Evolutionary conservation across 2,329 filamentous ascomycete genomes (phyloP), one percentile per base, ranked within the genome.

Genomic region (Emmonsiellopsis sp.): DNA sequence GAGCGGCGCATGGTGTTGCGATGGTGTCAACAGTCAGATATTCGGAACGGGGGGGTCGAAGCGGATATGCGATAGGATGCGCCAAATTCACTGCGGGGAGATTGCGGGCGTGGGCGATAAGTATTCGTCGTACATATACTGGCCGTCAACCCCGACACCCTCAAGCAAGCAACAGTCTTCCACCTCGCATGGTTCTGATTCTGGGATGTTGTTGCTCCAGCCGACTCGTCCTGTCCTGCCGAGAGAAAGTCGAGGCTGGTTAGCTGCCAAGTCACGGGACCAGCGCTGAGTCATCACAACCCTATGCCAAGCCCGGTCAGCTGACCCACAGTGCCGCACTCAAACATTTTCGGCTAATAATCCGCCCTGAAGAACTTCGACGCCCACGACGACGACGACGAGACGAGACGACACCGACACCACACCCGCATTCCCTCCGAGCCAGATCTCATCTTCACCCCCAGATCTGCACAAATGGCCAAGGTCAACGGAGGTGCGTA

Each of bases 401-500:
- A 27, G 21, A 14, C 46, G 33, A 50, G 21, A 42, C 21, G 39
- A 42, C 27, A 17, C 11, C 17, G n/a, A 42, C 37, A 5, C 21
- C 37, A 36, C 36, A 14, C n/a, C 36, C 27, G 27, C 34, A 10
- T 32, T 21, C 46, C 39, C 21, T 49, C 46, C n/a, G 33, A 49
- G 53, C 52, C 55, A 57, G 55, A 51, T 56, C 55, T 54, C 44
- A 42, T 27, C 44, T 51, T 49, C 44, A 14, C 47, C 42, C 46
- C 21, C 50, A 43, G 63, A 62, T 65, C 60, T 58, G 57, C 56
- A 57, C 64, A 61, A 58, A 67, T 67, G 65, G 56, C 62, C 54
- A 64, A 65, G 57, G 57, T 58, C 51, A 65, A 66, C 61, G 57
- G 57, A 55, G 60, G 65, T 67, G 57, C 54, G 63, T 65, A 49